These are phyloP conservation scores for Sisymbrium altissimum DNA, from an alignment of 345 rosid genomes.

Conservation along the genomic window DNA sequence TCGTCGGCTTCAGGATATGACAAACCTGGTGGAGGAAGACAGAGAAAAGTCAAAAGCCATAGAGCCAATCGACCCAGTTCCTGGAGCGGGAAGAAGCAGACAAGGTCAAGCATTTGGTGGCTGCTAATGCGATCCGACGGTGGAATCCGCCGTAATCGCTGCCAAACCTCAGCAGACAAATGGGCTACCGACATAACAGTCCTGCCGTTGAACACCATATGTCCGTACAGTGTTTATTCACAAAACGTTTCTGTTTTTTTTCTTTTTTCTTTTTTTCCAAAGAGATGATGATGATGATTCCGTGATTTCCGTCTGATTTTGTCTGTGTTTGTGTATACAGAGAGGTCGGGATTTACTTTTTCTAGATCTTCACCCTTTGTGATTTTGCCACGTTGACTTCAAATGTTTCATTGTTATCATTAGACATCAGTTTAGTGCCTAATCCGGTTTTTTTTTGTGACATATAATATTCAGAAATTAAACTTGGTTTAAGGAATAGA, in stretches of 20 bases:
- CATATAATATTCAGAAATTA: no score
- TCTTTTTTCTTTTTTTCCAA: not conserved
- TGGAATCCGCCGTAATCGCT: slow-evolving; percentile 40
- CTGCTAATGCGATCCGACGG: slow-evolving; percentile 47
- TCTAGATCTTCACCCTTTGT: not conserved
- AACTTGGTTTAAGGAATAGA: not conserved
- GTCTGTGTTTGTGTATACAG: not conserved
- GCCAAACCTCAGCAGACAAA: slow-evolving; percentile 57
- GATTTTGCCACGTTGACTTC: slow-evolving; percentile 25
- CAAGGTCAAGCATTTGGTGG: slow-evolving; percentile 58
- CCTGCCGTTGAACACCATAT: slow-evolving; percentile 62
- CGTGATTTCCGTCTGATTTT: not conserved
- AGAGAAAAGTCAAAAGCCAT: slow-evolving; percentile 62
- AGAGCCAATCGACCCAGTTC: slow-evolving; percentile 61
- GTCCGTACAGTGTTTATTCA: not conserved
- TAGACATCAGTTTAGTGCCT: not conserved
- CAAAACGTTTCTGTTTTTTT: no score
- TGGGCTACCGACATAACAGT: slow-evolving; percentile 48
- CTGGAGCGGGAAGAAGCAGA: slow-evolving; percentile 64
- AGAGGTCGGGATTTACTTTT: not conserved
- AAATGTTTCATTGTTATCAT: not conserved
- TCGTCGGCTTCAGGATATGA: slow-evolving; percentile 28
- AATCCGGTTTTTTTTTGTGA: not conserved
- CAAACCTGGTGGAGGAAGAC: slow-evolving; percentile 56
- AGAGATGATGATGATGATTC: not conserved